phyloP scores from a whole-genome alignment of 2,329 filamentous ascomycete species.

The Stagonosporopsis chrysanthemi region DNA sequence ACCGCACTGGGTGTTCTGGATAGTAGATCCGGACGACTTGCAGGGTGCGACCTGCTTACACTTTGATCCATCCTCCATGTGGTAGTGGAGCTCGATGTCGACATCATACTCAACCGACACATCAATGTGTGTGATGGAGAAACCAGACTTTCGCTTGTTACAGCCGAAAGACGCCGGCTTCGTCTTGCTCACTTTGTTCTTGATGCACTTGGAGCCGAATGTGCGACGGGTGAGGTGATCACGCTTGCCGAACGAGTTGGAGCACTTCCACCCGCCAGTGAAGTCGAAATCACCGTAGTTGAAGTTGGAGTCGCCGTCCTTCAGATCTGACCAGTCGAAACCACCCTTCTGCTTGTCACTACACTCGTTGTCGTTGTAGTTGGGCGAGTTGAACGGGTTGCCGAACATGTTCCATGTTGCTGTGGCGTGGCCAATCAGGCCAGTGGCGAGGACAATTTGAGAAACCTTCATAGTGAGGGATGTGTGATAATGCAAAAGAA shows the following conservation, averaged over 20 bases:
- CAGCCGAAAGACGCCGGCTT: slow-evolving; percentile 73
- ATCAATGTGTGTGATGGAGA: slow-evolving; percentile 79
- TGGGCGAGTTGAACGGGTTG: slow-evolving; percentile 69
- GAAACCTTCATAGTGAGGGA: slow-evolving; percentile 53
- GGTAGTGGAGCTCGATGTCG: slow-evolving; percentile 84
- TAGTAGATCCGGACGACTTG: slow-evolving; percentile 62
- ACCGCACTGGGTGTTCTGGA: slow-evolving; percentile 90
- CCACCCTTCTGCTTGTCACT: slow-evolving; percentile 71
- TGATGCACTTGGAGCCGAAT: slow-evolving; percentile 54
- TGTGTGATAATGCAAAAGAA: neutral
- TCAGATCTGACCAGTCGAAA: slow-evolving; percentile 74
- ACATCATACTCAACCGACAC: slow-evolving; percentile 77
- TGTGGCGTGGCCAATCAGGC: slow-evolving; percentile 56
- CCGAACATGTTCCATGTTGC: slow-evolving; percentile 60
- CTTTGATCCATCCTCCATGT: slow-evolving; percentile 79
- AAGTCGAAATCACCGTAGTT: slow-evolving; percentile 73
- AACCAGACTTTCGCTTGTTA: slow-evolving; percentile 56
- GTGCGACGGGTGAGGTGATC: slow-evolving; percentile 59
- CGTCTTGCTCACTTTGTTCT: slow-evolving; percentile 58
- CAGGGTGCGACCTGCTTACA: slow-evolving; percentile 75
- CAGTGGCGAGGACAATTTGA: slow-evolving; percentile 55
- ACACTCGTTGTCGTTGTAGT: slow-evolving; percentile 80
- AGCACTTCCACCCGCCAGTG: slow-evolving; percentile 72
- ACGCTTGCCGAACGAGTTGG: slow-evolving; percentile 67
- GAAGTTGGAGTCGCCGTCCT: slow-evolving; percentile 57